Percentiles rank a stretch among this genome's conserved stretches.
These are phyloP conservation scores for Backusella tarrabulga DNA, from an alignment of 192 early-diverging fungal species.

Conservation along the genomic window DNA sequence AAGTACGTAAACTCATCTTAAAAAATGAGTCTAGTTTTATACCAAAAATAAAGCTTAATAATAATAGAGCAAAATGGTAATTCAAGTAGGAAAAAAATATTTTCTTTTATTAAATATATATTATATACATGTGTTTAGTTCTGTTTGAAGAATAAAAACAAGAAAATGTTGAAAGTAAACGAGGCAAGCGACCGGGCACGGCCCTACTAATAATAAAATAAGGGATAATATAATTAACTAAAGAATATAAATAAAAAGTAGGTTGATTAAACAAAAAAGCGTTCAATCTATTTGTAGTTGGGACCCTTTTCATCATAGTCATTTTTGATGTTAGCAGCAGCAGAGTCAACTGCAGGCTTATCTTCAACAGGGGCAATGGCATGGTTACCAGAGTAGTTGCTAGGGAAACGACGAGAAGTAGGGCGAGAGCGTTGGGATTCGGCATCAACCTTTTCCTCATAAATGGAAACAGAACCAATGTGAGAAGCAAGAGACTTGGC, in stretches of 20 bases:
- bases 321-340: slow-evolving; percentile 26
- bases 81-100: neutral
- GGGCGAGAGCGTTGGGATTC: slow-evolving; percentile 22
- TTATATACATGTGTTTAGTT: slow-evolving; percentile 6
- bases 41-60: neutral
- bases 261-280: neutral
- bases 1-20: neutral
- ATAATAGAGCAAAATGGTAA: neutral
- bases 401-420: slow-evolving; percentile 24
- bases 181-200: neutral
- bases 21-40: neutral
- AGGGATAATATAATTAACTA: slow-evolving; percentile 5
- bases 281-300: slow-evolving; percentile 17
- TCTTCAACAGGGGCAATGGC: slow-evolving; percentile 8
- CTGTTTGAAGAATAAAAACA: neutral
- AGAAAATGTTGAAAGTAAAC: neutral
- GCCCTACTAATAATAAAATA: slow-evolving; percentile 8
- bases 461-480: slow-evolving; percentile 26
- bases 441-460: slow-evolving; percentile 30
- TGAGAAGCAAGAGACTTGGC: slow-evolving; percentile 24
- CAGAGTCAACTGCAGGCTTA: slow-evolving; percentile 23
- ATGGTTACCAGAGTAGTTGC: slow-evolving; percentile 18
- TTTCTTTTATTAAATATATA: neutral
- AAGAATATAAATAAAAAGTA: neutral
- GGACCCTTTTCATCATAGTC: slow-evolving; percentile 26